phyloP scores from a whole-genome alignment of 257 asterid genomes.

The Fraxinus americana region DNA sequence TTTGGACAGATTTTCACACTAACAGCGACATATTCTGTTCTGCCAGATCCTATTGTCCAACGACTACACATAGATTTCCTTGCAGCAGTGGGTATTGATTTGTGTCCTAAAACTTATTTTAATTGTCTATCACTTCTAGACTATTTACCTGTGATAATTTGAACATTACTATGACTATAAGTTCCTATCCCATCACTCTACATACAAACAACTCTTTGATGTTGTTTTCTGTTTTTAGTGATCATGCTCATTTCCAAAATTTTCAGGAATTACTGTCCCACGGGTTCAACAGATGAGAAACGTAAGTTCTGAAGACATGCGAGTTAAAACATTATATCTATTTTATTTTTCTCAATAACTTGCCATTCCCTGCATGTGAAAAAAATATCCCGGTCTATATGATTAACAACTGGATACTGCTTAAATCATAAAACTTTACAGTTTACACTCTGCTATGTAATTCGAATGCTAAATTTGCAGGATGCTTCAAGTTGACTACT shows the following conservation, averaged over 20 bases:
- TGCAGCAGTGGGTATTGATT: slow-evolving; percentile 76
- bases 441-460: slow-evolving; percentile 26
- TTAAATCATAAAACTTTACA: slow-evolving; percentile 16
- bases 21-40: slow-evolving; percentile 68
- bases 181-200: background rate
- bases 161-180: background rate
- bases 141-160: background rate
- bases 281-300: slow-evolving; percentile 59
- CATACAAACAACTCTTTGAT: background rate
- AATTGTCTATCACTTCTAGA: background rate
- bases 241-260: slow-evolving; percentile 23
- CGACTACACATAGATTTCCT: slow-evolving; percentile 48
- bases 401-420: slow-evolving; percentile 1
- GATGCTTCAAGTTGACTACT: slow-evolving; percentile 69
- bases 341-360: background rate
- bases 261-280: slow-evolving; percentile 71
- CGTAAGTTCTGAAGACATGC: slow-evolving; percentile 39
- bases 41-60: slow-evolving; percentile 85
- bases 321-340: background rate
- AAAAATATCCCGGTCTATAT: slow-evolving; percentile 6
- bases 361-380: background rate
- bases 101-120: slow-evolving; percentile 20
- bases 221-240: slow-evolving; percentile 1
- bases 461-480: slow-evolving; percentile 39
- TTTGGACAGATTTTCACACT: slow-evolving; percentile 71